Evolutionary conservation across 257 asterid genomes (phyloP).

Genomic region (Cruciata laevipes): DNA sequence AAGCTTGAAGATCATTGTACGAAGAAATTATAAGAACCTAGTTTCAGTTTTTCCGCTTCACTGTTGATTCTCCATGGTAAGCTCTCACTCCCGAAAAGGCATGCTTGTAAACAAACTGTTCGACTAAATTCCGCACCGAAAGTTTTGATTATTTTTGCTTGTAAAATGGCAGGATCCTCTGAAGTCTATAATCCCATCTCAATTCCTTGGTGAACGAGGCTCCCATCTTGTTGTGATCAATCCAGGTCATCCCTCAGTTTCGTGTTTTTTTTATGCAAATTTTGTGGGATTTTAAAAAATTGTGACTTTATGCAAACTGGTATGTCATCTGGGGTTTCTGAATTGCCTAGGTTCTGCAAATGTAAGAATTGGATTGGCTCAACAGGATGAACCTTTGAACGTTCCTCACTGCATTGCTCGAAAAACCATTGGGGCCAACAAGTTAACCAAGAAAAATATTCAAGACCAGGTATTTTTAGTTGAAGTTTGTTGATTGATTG

Average conservation of each 20-base stretch:
- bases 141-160: neutral
- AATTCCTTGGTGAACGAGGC: conserved; percentile 87
- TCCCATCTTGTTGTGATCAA: conserved; percentile 89
- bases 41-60: neutral
- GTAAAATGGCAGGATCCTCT: conserved; percentile 58
- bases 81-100: conserved; percentile 1
- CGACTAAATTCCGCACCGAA: neutral
- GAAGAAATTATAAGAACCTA: neutral
- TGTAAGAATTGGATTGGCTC: conserved; percentile 80
- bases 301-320: neutral
- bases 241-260: conserved; percentile 50
- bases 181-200: conserved; percentile 76
- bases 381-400: conserved; percentile 61
- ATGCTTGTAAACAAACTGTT: conserved; percentile 7
- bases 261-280: neutral
- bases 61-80: conserved; percentile 28
- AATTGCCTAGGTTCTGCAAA: conserved; percentile 52
- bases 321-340: neutral
- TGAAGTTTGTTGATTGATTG: neutral
- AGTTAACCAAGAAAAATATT: conserved; percentile 61
- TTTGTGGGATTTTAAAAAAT: neutral
- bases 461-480: conserved; percentile 59
- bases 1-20: neutral
- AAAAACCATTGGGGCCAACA: conserved; percentile 39
- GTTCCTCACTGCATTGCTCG: conserved; percentile 90